Conservation (phyloP, 352 stramenopile genomes). For the Globisporangium nagaii region DNA sequence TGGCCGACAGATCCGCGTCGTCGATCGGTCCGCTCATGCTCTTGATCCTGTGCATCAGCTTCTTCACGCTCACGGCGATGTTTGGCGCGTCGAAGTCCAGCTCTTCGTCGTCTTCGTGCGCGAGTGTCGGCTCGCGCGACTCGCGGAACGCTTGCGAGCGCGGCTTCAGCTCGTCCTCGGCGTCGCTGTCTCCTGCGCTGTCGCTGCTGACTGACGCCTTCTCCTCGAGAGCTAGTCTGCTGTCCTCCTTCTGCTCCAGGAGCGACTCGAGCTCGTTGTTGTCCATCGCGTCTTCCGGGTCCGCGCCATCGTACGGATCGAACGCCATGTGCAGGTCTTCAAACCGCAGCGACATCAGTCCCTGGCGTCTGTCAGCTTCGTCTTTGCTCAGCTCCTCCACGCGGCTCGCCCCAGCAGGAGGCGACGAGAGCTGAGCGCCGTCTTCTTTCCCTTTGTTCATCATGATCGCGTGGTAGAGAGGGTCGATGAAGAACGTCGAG, state of each 20-base stretch:
- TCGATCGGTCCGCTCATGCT: slow-evolving; percentile 4
- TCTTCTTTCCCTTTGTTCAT: slow-evolving; percentile 13
- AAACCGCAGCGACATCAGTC: slow-evolving; percentile 8
- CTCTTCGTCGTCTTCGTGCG: slow-evolving; percentile 3
- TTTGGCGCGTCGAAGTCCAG: slow-evolving; percentile 11
- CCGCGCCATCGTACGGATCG: slow-evolving; percentile 9
- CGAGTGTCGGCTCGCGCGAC: neutral
- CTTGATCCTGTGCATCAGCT: slow-evolving; percentile 15
- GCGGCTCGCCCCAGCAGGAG: neutral
- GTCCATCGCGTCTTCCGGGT: slow-evolving; percentile 14
- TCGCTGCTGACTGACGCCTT: neutral
- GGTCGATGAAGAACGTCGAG: slow-evolving; percentile 15
- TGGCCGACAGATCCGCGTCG: neutral
- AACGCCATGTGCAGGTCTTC: slow-evolving; percentile 11
- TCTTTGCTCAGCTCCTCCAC: neutral
- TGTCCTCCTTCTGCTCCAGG: slow-evolving; percentile 10
- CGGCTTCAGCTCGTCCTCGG: neutral
- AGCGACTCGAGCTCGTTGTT: slow-evolving; percentile 18
- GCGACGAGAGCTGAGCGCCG: neutral
- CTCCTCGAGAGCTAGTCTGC: neutral
- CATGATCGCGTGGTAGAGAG: slow-evolving; percentile 14
- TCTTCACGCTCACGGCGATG: slow-evolving; percentile 11
- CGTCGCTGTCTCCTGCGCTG: neutral
- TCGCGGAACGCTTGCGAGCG: neutral
- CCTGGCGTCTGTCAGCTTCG: slow-evolving; percentile 2